Conservation (phyloP, 768 basidiomycete species). For the Collybiopsis confluens region DNA sequence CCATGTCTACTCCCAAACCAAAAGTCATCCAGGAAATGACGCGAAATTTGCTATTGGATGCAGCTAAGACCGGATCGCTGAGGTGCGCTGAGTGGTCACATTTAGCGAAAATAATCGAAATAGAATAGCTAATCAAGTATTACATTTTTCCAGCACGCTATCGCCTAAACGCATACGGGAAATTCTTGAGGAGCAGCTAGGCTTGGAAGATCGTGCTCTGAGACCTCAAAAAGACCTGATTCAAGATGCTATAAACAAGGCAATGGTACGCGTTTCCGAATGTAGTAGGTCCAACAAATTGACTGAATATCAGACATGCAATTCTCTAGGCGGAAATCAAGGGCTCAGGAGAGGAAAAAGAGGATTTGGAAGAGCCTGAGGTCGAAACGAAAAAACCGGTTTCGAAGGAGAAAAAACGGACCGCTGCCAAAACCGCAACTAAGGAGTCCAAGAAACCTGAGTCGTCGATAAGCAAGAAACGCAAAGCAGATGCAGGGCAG, state of each 20-base stretch:
- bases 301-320: not conserved
- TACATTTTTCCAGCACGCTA: not conserved
- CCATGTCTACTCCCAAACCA: constrained; percentile 12
- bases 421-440: not conserved
- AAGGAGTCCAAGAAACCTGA: constrained; percentile 1
- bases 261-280: not conserved
- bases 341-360: not conserved
- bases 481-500: not conserved
- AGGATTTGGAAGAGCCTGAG: not conserved
- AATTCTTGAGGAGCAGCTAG: not conserved
- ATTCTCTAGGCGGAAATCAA: not conserved
- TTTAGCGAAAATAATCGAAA: not conserved
- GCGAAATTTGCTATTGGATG: not conserved
- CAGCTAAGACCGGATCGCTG: not conserved
- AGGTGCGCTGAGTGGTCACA: not conserved
- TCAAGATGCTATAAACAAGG: not conserved
- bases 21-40: not conserved
- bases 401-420: not conserved
- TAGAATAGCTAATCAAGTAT: too few species aligned
- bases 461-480: constrained; percentile 4
- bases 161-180: not conserved
- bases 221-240: not conserved
- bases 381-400: not conserved
- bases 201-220: not conserved
- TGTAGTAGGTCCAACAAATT: not conserved